Evolutionary conservation across 148 eudicot species (phyloP).

Genomic region (Vaccinium darrowii): DNA sequence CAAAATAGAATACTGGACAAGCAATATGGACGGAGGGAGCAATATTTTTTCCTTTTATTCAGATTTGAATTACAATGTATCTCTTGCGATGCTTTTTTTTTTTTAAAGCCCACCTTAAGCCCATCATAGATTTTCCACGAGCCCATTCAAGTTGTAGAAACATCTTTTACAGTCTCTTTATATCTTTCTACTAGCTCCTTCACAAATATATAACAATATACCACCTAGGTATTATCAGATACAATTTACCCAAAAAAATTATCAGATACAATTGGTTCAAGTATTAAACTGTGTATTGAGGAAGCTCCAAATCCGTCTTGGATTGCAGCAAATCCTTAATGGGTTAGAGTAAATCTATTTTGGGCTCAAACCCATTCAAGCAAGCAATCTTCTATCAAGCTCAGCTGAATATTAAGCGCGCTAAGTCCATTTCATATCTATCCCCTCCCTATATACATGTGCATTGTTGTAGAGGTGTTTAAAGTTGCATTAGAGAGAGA

Average conservation of each 20-base stretch:
- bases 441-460: neutral
- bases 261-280: neutral
- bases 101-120: neutral
- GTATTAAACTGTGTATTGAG: neutral
- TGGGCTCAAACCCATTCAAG: neutral
- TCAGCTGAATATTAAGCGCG: neutral
- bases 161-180: neutral
- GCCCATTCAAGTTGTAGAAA: neutral
- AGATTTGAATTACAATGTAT: neutral
- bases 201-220: neutral
- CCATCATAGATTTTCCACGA: neutral
- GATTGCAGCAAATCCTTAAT: neutral
- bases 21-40: neutral
- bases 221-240: neutral
- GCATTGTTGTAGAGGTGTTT: neutral
- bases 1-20: neutral
- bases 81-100: neutral
- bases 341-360: neutral
- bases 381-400: neutral
- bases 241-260: neutral
- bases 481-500: too few relatives aligned
- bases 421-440: neutral
- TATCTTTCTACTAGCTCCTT: neutral
- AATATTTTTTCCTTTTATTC: neutral
- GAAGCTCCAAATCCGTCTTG: neutral